These are phyloP conservation scores for Claviceps sorghi DNA, from an alignment of 2,329 filamentous ascomycete genomes.

Conservation along the genomic window DNA sequence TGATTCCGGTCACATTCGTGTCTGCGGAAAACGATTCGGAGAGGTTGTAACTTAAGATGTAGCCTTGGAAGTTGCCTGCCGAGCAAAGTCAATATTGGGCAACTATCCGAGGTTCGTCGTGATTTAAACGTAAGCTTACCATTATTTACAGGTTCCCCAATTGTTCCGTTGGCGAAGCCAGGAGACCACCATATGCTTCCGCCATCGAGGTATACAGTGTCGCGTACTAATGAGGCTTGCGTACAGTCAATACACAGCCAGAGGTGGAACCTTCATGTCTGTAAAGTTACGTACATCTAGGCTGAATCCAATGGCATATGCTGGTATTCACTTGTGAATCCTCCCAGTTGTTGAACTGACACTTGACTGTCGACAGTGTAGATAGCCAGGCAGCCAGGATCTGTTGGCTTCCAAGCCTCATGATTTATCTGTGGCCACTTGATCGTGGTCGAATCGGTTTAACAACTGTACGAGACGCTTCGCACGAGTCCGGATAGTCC, in stretches of 20 bases:
- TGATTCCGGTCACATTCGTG: slow-evolving; percentile 37
- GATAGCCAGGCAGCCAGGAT: slow-evolving; percentile 9
- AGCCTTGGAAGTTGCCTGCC: slow-evolving; percentile 35
- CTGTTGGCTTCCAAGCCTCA: slow-evolving; percentile 8
- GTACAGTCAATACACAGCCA: not conserved
- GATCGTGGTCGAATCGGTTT: too few species aligned
- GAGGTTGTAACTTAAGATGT: slow-evolving; percentile 45
- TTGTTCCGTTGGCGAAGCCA: slow-evolving; percentile 30
- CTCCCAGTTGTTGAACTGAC: slow-evolving; percentile 34
- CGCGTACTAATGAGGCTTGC: slow-evolving; percentile 40
- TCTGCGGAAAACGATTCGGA: slow-evolving; percentile 37
- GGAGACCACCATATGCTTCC: slow-evolving; percentile 40
- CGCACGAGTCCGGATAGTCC: not conserved
- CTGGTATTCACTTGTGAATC: slow-evolving; percentile 38
- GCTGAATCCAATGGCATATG: slow-evolving; percentile 43
- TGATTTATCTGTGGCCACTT: slow-evolving; percentile 2
- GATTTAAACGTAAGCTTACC: slow-evolving; percentile 19
- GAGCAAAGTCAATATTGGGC: slow-evolving; percentile 2
- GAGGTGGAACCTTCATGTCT: not conserved
- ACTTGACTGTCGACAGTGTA: slow-evolving; percentile 10
- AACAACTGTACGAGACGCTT: not conserved
- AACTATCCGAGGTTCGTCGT: not conserved
- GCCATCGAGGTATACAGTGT: slow-evolving; percentile 53
- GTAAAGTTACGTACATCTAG: slow-evolving; percentile 21
- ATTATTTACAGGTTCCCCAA: slow-evolving; percentile 17